Percentiles rank a stretch among this genome's conserved stretches.
Evolutionary conservation across 73 alveolate genomes (phyloP).

Genomic region (Paramecium pentaurelia): DNA sequence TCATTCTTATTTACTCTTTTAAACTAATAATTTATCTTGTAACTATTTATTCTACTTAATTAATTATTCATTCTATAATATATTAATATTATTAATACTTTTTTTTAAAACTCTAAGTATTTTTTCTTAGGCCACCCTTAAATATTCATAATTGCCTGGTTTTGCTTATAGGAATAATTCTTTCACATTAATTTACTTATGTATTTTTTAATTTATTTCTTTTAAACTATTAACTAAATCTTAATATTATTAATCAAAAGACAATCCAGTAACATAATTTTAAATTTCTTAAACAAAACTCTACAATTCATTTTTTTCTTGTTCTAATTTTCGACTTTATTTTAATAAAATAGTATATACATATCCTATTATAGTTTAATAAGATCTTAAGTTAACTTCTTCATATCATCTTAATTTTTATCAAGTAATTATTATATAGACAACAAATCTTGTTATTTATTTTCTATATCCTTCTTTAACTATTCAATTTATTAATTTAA

Average conservation of each 20-base stretch:
- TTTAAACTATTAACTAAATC: not conserved
- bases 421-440: not conserved
- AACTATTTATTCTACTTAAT: conserved; percentile 1
- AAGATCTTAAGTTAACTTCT: not conserved
- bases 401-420: not conserved
- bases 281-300: not conserved
- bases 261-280: not conserved
- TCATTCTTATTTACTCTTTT: conserved; percentile 21
- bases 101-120: not conserved
- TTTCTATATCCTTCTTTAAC: not conserved
- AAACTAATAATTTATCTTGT: not conserved
- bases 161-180: not conserved
- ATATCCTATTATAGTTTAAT: not conserved
- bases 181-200: not conserved
- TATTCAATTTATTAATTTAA: not conserved
- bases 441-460: not conserved
- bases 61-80: conserved; percentile 7
- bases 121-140: not conserved
- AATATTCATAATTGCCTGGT: not conserved
- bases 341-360: not conserved
- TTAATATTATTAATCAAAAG: not conserved
- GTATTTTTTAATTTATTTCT: not conserved
- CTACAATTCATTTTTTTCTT: not conserved
- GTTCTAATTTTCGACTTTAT: not conserved
- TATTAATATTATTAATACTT: not conserved